Evolutionary conservation across 2,329 filamentous ascomycete genomes (phyloP).

Genomic region (Scorias spongiosa): DNA sequence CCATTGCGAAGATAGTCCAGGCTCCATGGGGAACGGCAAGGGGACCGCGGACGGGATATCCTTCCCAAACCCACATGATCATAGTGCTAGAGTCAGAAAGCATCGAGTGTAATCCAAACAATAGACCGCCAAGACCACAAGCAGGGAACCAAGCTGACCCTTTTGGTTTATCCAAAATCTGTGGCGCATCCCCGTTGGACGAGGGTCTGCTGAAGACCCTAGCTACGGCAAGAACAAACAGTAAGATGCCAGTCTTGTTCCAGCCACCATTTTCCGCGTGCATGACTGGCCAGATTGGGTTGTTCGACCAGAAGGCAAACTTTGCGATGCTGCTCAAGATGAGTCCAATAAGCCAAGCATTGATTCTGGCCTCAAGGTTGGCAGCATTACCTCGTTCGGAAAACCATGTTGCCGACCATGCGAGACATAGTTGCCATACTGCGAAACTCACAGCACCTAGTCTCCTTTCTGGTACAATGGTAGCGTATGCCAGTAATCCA

Average conservation of each 20-base stretch:
- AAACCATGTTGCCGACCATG: constrained; percentile 71
- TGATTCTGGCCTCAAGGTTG: constrained; percentile 65
- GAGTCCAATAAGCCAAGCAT: constrained; percentile 68
- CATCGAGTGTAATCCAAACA: constrained; percentile 84
- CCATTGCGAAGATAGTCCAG: constrained; percentile 77
- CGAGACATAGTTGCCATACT: constrained; percentile 63
- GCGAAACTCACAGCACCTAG: constrained; percentile 71
- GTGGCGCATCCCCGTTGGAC: constrained; percentile 34
- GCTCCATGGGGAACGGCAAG: constrained; percentile 81
- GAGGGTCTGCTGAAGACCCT: constrained; percentile 55
- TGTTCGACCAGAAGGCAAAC: constrained; percentile 87
- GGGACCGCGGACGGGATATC: constrained; percentile 79
- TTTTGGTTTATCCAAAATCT: constrained; percentile 39
- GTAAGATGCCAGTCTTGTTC: constrained; percentile 66
- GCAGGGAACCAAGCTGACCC: constrained; percentile 59
- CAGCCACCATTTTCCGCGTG: constrained; percentile 79
- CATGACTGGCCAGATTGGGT: constrained; percentile 93
- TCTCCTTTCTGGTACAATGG: constrained; percentile 56
- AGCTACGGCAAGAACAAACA: constrained; percentile 62
- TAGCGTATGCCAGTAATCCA: constrained; percentile 65
- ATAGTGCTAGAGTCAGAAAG: constrained; percentile 96
- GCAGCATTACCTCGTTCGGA: constrained; percentile 59
- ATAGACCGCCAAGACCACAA: constrained; percentile 63
- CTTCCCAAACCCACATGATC: constrained; percentile 97
- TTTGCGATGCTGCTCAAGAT: constrained; percentile 78